A percentile compares a stretch with the other conserved stretches of the same genome.
Conservation (phyloP, 805 yeast genomes). For the Saturnispora halmiae region DNA sequence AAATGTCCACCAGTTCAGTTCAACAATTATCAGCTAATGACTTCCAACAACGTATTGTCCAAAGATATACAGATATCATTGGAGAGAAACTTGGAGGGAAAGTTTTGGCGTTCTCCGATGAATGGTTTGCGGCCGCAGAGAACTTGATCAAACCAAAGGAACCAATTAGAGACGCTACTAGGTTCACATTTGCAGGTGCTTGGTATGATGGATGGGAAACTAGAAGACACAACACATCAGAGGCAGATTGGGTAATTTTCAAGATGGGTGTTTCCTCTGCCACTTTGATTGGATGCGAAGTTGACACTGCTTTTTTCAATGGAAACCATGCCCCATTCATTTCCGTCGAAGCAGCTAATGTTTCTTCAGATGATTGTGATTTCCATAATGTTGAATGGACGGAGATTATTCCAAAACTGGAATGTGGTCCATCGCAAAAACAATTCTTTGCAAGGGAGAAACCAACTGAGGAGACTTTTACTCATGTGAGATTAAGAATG, state of each 20-base stretch:
- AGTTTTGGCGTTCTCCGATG: constrained; percentile 65
- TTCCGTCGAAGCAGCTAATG: constrained; percentile 63
- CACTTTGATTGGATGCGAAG: constrained; percentile 68
- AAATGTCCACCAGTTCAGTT: constrained; percentile 12
- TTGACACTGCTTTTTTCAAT: constrained; percentile 88
- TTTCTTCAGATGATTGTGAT: constrained; percentile 30
- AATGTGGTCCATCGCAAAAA: constrained; percentile 84
- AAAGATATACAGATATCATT: constrained; percentile 64
- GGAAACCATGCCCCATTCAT: constrained; percentile 94
- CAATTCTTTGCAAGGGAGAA: constrained; percentile 65
- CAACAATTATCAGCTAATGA: constrained; percentile 26
- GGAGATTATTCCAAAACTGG: constrained; percentile 53
- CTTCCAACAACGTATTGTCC: constrained; percentile 40
- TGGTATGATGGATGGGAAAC: constrained; percentile 99
- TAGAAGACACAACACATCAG: constrained; percentile 78
- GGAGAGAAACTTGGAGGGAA: constrained; percentile 79
- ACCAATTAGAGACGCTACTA: constrained; percentile 74
- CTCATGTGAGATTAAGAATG: constrained; percentile 80
- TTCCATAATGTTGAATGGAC: constrained; percentile 50
- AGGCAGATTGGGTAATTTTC: constrained; percentile 81
- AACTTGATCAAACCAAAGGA: constrained; percentile 74
- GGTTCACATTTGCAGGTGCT: constrained; percentile 78
- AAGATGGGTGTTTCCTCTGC: constrained; percentile 81
- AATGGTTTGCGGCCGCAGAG: constrained; percentile 91
- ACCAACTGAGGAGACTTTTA: constrained; percentile 54